A percentile compares a stretch with the other conserved stretches of the same genome.
phyloP scores from a whole-genome alignment of 78 protist genomes.

The slime mould (Dictyostelium discoideum) region DNA sequence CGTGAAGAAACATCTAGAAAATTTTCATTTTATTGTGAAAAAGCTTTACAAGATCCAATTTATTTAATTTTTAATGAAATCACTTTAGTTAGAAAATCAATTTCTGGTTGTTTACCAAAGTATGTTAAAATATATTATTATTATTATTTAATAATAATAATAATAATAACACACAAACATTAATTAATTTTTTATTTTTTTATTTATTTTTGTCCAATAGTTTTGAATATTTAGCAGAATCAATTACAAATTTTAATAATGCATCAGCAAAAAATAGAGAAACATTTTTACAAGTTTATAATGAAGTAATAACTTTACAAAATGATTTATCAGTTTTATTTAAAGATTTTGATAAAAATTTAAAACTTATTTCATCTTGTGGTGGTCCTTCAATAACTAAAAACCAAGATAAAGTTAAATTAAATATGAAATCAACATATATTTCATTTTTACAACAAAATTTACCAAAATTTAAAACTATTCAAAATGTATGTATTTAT shows the following conservation, averaged over 20 bases:
- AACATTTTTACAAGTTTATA: slow-evolving; percentile 46
- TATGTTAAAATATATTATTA: neutral
- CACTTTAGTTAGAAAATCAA: slow-evolving; percentile 25
- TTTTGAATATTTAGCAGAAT: slow-evolving; percentile 62
- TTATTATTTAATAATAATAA: neutral
- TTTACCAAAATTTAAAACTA: slow-evolving; percentile 69
- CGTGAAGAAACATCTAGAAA: slow-evolving; percentile 22
- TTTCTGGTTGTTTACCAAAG: slow-evolving; percentile 33
- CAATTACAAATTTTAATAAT: slow-evolving; percentile 36
- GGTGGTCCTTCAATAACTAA: neutral
- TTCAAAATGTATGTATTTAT: slow-evolving; percentile 25
- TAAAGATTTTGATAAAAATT: slow-evolving; percentile 59
- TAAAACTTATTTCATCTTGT: neutral
- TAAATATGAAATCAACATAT: slow-evolving; percentile 53
- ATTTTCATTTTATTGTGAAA: neutral
- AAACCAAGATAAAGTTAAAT: neutral
- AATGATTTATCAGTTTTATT: slow-evolving; percentile 33
- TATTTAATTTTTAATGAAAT: slow-evolving; percentile 8
- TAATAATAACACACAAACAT: too few species aligned
- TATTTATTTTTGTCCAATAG: neutral
- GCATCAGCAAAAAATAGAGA: slow-evolving; percentile 51
- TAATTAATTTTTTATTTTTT: neutral
- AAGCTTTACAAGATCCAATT: slow-evolving; percentile 30
- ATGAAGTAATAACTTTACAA: slow-evolving; percentile 42
- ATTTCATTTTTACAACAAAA: slow-evolving; percentile 50